Evolutionary conservation across 805 yeast genomes (phyloP).

Genomic region (Kodamaea laetipori): DNA sequence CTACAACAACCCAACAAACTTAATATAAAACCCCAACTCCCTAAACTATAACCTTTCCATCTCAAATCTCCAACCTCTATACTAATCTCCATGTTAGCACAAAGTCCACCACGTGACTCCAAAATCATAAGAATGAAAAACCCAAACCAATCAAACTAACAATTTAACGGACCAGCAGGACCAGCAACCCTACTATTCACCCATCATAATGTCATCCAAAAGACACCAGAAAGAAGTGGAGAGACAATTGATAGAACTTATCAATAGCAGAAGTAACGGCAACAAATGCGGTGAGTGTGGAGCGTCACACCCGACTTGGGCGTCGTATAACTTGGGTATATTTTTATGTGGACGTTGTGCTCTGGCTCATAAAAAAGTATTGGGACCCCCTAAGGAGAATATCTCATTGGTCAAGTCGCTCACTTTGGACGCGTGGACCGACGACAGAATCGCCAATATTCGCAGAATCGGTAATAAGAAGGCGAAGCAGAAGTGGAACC

Average conservation of each 20-base stretch:
- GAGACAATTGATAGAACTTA: slow-evolving; percentile 56
- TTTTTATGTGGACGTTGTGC: slow-evolving; percentile 87
- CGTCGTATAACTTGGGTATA: slow-evolving; percentile 56
- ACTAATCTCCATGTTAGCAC: no score
- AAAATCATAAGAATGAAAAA: not conserved
- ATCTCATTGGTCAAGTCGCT: slow-evolving; percentile 70
- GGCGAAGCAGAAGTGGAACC: slow-evolving; percentile 67
- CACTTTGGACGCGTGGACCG: slow-evolving; percentile 70
- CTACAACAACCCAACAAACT: no score
- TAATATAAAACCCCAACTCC: no score
- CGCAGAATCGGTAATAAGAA: slow-evolving; percentile 61
- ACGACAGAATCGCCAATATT: slow-evolving; percentile 51
- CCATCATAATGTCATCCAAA: slow-evolving; percentile 29
- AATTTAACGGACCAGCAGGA: no score
- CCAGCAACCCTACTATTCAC: no score
- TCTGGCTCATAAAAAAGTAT: slow-evolving; percentile 65
- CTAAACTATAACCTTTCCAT: no score
- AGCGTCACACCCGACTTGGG: slow-evolving; percentile 64
- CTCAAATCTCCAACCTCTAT: no score
- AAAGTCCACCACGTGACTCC: no score
- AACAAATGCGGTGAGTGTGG: slow-evolving; percentile 84
- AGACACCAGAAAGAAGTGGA: slow-evolving; percentile 48
- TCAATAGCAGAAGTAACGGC: slow-evolving; percentile 58
- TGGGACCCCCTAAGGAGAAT: slow-evolving; percentile 48
- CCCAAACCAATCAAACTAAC: not conserved